Conservation (phyloP, 1,284 basidiomycete genomes). For the Cryptococcus neoformans region DNA sequence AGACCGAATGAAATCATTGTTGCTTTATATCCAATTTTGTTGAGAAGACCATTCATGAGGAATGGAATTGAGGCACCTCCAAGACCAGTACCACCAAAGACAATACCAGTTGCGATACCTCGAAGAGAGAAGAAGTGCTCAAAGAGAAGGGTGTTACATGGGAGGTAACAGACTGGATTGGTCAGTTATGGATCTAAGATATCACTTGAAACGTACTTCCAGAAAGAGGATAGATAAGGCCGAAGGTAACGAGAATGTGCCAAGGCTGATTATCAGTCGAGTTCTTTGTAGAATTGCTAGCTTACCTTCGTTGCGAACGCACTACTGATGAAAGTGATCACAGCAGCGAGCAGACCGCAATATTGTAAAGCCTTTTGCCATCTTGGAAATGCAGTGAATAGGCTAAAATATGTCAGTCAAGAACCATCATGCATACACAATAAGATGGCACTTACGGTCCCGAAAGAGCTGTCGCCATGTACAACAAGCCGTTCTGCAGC, state of each 20-base stretch:
- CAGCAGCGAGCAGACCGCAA: slow-evolving; percentile 28
- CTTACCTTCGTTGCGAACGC: slow-evolving; percentile 39
- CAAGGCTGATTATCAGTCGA: slow-evolving; percentile 23
- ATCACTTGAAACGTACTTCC: slow-evolving; percentile 2
- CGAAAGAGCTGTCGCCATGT: slow-evolving; percentile 36
- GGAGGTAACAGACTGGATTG: slow-evolving; percentile 36
- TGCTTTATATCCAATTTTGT: slow-evolving; percentile 42
- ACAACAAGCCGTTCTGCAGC: slow-evolving; percentile 43
- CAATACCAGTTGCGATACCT: slow-evolving; percentile 45
- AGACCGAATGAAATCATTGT: slow-evolving; percentile 44
- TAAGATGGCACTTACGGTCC: slow-evolving; percentile 35
- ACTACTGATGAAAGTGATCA: slow-evolving; percentile 24
- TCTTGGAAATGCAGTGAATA: slow-evolving; percentile 34
- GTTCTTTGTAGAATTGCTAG: not conserved
- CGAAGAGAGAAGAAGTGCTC: slow-evolving; percentile 45
- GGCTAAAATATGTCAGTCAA: slow-evolving; percentile 7
- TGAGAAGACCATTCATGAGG: slow-evolving; percentile 37
- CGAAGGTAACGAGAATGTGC: slow-evolving; percentile 46
- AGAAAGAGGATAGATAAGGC: slow-evolving; percentile 42
- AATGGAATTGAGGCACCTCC: slow-evolving; percentile 47
- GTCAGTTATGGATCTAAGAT: too few species aligned
- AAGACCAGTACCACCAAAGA: slow-evolving; percentile 45
- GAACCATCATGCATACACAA: not conserved
- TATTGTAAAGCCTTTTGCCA: slow-evolving; percentile 26
- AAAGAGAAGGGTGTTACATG: slow-evolving; percentile 45